Evolutionary conservation across 73 alveolate species (phyloP).

Genomic region (Halteria grandinella): DNA sequence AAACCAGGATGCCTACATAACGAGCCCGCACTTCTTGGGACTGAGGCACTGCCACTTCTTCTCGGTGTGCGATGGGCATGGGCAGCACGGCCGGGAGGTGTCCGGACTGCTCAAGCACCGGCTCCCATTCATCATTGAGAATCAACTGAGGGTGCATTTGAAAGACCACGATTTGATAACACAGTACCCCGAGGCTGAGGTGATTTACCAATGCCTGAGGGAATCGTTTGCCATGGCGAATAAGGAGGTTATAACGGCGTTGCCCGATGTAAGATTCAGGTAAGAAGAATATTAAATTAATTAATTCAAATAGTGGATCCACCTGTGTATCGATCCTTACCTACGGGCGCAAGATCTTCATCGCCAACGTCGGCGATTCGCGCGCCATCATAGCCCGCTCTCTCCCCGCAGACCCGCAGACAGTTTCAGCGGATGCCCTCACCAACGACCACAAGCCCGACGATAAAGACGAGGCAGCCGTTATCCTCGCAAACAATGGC

Average conservation of each 20-base stretch:
- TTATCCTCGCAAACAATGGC: constrained; percentile 85
- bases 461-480: constrained; percentile 82
- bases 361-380: constrained; percentile 93
- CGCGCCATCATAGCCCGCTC: constrained; percentile 76
- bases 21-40: constrained; percentile 59
- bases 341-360: constrained; percentile 65
- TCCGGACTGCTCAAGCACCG: constrained; percentile 69
- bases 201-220: not conserved
- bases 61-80: constrained; percentile 94
- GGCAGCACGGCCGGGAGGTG: constrained; percentile 81
- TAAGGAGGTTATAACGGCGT: constrained; percentile 21
- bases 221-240: constrained; percentile 22
- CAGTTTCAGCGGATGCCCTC: constrained; percentile 31
- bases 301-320: constrained; percentile 81
- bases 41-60: constrained; percentile 58
- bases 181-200: not conserved
- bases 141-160: constrained; percentile 14
- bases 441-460: constrained; percentile 93
- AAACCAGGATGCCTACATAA: constrained; percentile 67
- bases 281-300: not conserved
- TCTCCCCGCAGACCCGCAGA: not conserved
- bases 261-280: constrained; percentile 36
- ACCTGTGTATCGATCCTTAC: constrained; percentile 85
- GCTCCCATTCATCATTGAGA: constrained; percentile 56
- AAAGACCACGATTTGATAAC: constrained; percentile 5